phyloP scores from a whole-genome alignment of 2,329 filamentous ascomycete genomes.

The Claviceps lovelessii region DNA sequence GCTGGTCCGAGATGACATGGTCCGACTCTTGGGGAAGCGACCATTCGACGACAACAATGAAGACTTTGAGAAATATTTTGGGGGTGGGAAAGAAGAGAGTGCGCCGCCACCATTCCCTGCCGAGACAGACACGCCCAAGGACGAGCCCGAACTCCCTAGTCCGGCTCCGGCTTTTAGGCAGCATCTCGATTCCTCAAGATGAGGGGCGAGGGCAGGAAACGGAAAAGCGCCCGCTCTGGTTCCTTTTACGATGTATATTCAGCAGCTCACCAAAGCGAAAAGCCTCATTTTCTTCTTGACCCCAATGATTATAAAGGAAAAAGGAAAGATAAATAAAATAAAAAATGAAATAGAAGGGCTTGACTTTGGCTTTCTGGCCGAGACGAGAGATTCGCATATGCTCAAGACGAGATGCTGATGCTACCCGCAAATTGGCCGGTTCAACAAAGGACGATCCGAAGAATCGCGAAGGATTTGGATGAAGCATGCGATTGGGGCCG shows the following conservation, averaged over 20 bases:
- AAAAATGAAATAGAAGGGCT: neutral
- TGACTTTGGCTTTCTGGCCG: neutral
- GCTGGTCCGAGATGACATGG: constrained; percentile 79
- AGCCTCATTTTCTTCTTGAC: neutral
- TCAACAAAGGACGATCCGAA: neutral
- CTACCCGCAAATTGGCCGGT: constrained; percentile 1
- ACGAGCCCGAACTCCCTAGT: constrained; percentile 20
- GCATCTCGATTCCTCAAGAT: constrained; percentile 5
- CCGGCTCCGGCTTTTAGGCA: constrained; percentile 26
- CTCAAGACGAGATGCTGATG: constrained; percentile 2
- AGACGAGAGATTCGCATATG: neutral
- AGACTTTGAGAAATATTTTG: constrained; percentile 93
- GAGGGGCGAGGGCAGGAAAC: neutral
- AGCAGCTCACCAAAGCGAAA: neutral
- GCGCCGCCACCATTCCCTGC: constrained; percentile 42
- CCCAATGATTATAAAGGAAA: neutral
- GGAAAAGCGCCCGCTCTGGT: neutral
- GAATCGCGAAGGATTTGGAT: neutral
- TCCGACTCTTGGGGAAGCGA: constrained; percentile 69
- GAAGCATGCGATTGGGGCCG: neutral
- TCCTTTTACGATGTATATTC: neutral
- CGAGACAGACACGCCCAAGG: constrained; percentile 26
- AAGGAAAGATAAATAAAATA: neutral
- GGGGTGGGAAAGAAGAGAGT: constrained; percentile 40
- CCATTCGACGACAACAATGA: constrained; percentile 74